These are phyloP conservation scores for Phialophora chinensis DNA, from an alignment of 2,329 filamentous ascomycete genomes.

Conservation along the genomic window DNA sequence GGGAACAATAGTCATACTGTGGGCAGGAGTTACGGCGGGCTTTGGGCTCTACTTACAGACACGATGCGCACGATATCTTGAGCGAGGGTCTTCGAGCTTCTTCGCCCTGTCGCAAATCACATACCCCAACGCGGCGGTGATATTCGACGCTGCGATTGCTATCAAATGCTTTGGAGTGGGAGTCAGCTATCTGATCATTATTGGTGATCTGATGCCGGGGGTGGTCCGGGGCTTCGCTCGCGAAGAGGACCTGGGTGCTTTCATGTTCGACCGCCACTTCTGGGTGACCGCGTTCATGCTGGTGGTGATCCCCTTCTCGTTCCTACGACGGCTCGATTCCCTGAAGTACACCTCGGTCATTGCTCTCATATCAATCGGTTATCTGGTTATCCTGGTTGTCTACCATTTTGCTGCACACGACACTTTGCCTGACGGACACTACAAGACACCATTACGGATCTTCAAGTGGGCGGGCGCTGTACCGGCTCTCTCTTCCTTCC, in stretches of 20 bases:
- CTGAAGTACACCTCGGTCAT: conserved; percentile 96
- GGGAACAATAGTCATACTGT: conserved; percentile 82
- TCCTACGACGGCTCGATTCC: conserved; percentile 87
- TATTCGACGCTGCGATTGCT: conserved; percentile 95
- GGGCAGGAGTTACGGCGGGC: conserved; percentile 85
- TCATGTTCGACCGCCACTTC: conserved; percentile 87
- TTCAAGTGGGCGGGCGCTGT: conserved; percentile 81
- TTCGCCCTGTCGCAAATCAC: conserved; percentile 97
- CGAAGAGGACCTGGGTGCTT: conserved; percentile 67
- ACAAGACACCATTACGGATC: conserved; percentile 73
- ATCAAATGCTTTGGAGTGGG: conserved; percentile 98
- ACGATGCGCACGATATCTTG: conserved; percentile 89
- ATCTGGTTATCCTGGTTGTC: conserved; percentile 88
- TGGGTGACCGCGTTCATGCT: conserved; percentile 98
- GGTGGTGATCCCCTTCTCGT: conserved; percentile 87
- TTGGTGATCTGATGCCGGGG: conserved; percentile 96
- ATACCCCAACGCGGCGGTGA: conserved; percentile 91
- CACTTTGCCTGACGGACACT: conserved; percentile 63
- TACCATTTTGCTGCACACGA: conserved; percentile 87
- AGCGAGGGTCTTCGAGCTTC: conserved; percentile 86
- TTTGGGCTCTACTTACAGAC: conserved; percentile 96
- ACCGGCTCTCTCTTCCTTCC: conserved; percentile 80
- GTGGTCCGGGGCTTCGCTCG: conserved; percentile 82
- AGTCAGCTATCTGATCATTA: conserved; percentile 97
- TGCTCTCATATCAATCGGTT: conserved; percentile 89